Conservation (phyloP, 768 basidiomycete species). For the Trametes sanguinea region DNA sequence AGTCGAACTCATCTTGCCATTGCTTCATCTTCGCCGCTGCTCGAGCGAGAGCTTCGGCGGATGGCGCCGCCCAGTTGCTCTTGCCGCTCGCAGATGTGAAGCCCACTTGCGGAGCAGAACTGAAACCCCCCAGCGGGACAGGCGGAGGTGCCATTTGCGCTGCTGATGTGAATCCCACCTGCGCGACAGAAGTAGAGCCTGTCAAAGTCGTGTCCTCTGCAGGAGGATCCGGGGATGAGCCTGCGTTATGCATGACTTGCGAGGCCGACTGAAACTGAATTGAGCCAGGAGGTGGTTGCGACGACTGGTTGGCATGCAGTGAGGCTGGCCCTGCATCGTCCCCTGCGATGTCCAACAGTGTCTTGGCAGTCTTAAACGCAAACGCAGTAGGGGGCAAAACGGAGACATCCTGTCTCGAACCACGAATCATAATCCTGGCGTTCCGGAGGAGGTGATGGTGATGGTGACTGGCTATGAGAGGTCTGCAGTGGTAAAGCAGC, state of each 20-base stretch:
- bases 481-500: constrained; percentile 1
- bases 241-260: not conserved
- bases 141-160: not conserved
- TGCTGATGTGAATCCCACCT: constrained; percentile 7
- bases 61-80: constrained; percentile 25
- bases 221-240: not conserved
- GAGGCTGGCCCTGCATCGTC: not conserved
- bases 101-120: constrained; percentile 16
- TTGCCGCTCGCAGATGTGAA: constrained; percentile 15
- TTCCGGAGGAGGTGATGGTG: constrained; percentile 5
- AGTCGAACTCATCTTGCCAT: constrained; percentile 28
- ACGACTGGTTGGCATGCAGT: not conserved
- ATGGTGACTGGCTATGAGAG: not conserved
- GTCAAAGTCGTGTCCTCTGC: not conserved
- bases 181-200: constrained; percentile 8
- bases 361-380: constrained; percentile 9
- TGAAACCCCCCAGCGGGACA: not conserved
- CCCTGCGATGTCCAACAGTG: not conserved
- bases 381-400: constrained; percentile 8
- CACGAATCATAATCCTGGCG: constrained; percentile 22
- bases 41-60: constrained; percentile 27
- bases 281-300: not conserved
- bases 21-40: constrained; percentile 27
- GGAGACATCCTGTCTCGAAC: constrained; percentile 20
- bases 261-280: constrained; percentile 5